Percentiles rank a stretch among this genome's conserved stretches.
Evolutionary conservation across 2,329 filamentous ascomycete species (phyloP).

Genomic region (Fusarium multiceps): DNA sequence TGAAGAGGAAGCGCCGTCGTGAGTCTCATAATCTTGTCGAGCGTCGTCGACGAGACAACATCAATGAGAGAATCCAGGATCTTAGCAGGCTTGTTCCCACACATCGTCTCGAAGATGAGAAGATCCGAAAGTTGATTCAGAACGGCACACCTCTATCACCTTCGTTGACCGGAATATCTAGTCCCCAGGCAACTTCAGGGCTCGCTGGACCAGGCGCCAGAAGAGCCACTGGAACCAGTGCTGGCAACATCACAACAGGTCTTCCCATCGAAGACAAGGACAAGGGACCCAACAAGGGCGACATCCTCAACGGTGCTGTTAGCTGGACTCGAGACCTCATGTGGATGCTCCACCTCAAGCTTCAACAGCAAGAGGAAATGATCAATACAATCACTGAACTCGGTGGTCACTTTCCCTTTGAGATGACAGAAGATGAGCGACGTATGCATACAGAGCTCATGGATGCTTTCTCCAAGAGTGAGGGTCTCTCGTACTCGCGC

Average conservation of each 20-base stretch:
- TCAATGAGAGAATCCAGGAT: conserved; percentile 98
- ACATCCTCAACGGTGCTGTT: conserved; percentile 96
- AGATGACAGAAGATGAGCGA: conserved; percentile 89
- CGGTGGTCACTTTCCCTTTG: conserved; percentile 81
- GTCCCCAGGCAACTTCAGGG: conserved; percentile 83
- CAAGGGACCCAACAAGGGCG: conserved; percentile 98
- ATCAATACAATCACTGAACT: conserved; percentile 78
- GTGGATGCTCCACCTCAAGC: conserved; percentile 93
- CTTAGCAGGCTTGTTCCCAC: conserved; percentile 91
- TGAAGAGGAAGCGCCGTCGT: conserved; percentile 88
- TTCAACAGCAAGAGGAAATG: conserved; percentile 90
- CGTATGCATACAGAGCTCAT: conserved; percentile 95
- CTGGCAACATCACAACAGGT: conserved; percentile 89
- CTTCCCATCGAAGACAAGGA: conserved; percentile 96
- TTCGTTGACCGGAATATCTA: conserved; percentile 76
- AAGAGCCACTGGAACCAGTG: conserved; percentile 75
- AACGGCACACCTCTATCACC: conserved; percentile 92
- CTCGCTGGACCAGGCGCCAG: conserved; percentile 86
- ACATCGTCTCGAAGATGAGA: conserved; percentile 95
- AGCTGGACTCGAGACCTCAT: conserved; percentile 98
- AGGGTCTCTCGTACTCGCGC: conserved; percentile 86
- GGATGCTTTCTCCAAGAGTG: conserved; percentile 86
- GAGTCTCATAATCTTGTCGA: conserved; percentile 98
- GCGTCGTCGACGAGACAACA: conserved; percentile 93
- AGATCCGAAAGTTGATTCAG: conserved; percentile 92